Conservation (phyloP, 306 rosid species). For the apple (Malus domestica) region ASM211411v1 NC_041792.1:22258407-22258906, state of each 20-base stretch:
- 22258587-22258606: conserved; percentile 25
- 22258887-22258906: conserved; percentile 44
- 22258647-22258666: conserved; percentile 40
- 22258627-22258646: conserved; percentile 30
- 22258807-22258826: conserved; percentile 15
- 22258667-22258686: conserved; percentile 12
- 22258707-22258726: not conserved
- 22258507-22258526: conserved; percentile 33
- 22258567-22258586: conserved; percentile 32
- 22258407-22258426: not conserved
- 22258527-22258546: conserved; percentile 18
- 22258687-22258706: not conserved
- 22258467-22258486: conserved; percentile 45
- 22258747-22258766: not conserved
- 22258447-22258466: conserved; percentile 22
- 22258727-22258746: not conserved
- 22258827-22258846: conserved; percentile 17
- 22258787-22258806: not conserved
- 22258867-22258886: conserved; percentile 37
- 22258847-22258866: conserved; percentile 29
- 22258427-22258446: not conserved
- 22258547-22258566: conserved; percentile 37
- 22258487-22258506: conserved; percentile 40
- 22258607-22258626: conserved; percentile 27
- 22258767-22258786: conserved; percentile 35